A percentile compares a stretch with the other conserved stretches of the same genome.
These are phyloP conservation scores for Drechslerella dactyloides DNA, from an alignment of 2,329 filamentous ascomycete genomes.

Conservation along the genomic window DNA sequence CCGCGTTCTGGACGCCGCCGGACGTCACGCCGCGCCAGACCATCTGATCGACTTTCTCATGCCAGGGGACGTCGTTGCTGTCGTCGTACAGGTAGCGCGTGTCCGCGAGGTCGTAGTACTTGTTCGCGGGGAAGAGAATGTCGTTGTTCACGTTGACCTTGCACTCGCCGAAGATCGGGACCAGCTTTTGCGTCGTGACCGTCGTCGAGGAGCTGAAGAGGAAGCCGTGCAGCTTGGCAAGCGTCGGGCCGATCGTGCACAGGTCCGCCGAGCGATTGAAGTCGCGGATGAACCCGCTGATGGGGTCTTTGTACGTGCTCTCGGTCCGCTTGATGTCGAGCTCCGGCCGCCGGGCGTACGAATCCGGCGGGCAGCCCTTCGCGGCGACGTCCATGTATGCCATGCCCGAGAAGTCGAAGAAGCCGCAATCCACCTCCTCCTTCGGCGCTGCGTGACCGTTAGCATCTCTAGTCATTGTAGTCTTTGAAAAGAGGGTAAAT, in stretches of 20 bases:
- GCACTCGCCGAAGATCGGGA: constrained; percentile 73
- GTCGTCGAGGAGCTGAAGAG: constrained; percentile 68
- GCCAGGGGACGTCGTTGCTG: constrained; percentile 66
- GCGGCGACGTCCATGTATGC: constrained; percentile 68
- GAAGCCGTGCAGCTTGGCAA: constrained; percentile 69
- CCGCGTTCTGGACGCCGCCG: constrained; percentile 65
- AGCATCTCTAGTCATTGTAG: constrained; percentile 51
- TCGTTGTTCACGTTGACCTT: constrained; percentile 74
- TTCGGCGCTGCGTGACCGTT: constrained; percentile 54
- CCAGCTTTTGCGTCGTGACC: constrained; percentile 65
- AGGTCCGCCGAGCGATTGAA: constrained; percentile 68
- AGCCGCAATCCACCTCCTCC: constrained; percentile 55
- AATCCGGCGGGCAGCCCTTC: constrained; percentile 66
- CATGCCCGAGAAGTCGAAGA: constrained; percentile 60
- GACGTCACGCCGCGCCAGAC: constrained; percentile 72
- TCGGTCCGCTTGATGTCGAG: constrained; percentile 61
- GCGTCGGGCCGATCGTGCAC: constrained; percentile 70
- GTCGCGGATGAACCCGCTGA: constrained; percentile 68
- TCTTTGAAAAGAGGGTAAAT: constrained; percentile 2
- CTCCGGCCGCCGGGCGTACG: constrained; percentile 64
- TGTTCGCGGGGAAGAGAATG: constrained; percentile 70
- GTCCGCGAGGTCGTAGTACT: constrained; percentile 67
- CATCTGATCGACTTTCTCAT: constrained; percentile 64
- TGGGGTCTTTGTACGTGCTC: constrained; percentile 61
- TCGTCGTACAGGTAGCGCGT: constrained; percentile 66